phyloP scores from a whole-genome alignment of 208 protist species.

The Trichomonas gallinae region DNA sequence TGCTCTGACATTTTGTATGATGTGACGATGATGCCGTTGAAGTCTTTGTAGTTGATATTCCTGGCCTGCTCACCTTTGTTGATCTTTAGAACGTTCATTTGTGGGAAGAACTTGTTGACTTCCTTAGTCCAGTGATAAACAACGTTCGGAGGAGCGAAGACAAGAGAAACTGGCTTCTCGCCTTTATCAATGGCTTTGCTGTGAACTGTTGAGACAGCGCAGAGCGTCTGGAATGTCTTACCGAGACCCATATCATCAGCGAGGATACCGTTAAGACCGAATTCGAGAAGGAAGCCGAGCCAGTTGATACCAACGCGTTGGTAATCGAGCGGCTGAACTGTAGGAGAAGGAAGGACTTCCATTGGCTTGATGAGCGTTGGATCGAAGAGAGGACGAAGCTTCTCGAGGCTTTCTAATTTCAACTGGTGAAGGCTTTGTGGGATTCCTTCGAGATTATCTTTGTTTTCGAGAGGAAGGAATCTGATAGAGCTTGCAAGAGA shows the following conservation, averaged over 20 bases:
- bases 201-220: constrained; percentile 44
- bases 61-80: neutral
- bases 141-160: constrained; percentile 66
- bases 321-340: constrained; percentile 53
- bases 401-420: neutral
- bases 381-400: neutral
- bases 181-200: neutral
- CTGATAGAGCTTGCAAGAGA: neutral
- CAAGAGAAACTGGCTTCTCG: constrained; percentile 47
- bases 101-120: constrained; percentile 54
- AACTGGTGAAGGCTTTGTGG: neutral
- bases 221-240: constrained; percentile 70
- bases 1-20: constrained; percentile 61
- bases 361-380: neutral
- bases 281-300: constrained; percentile 47
- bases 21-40: constrained; percentile 46
- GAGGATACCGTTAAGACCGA: constrained; percentile 62
- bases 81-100: neutral
- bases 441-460: neutral
- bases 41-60: neutral
- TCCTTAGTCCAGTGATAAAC: constrained; percentile 64
- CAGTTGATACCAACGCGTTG: constrained; percentile 95
- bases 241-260: constrained; percentile 69
- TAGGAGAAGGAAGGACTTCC: neutral
- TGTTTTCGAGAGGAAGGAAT: neutral